Evolutionary conservation across 345 rosid species (phyloP), one percentile per base, ranked within the genome.

Genomic region (Adansonia digitata): DNA sequence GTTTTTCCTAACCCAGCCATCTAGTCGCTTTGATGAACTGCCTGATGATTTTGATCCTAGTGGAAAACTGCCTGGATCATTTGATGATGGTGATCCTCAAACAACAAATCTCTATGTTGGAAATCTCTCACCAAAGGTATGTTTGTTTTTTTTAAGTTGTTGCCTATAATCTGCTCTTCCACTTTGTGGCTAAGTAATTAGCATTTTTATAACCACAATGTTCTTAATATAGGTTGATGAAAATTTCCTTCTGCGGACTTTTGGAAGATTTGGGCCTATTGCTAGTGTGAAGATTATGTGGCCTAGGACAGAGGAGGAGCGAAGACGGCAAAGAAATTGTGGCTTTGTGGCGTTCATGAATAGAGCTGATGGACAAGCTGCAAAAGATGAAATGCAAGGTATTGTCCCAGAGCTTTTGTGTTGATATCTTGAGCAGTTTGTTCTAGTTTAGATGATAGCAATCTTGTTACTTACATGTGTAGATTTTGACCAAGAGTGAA

Each of bases 301-400:
- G 99, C 99, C 99, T 61, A 85, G 99, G 85, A 93, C 99, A 65
- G 99, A 95, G 56, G 99, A 95, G 81, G 99, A 95, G 85, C 79
- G 86, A 69, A 90, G 90, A 76, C 88, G 99, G 66, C 96, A 93
- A 84, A 87, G 99, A 84, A 91, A 95, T 82, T 93, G 98, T 78
- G 99, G 98, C 45, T 93, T 95, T 80, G 99, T 93, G 67, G 93
- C 99, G 65, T 95, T 95, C 81, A 95, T 95, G 99, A 88, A 91
- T 69, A 87, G 99, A 85, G 89, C 87, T 76, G 98, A 95, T 83
- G 99, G 96, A 72, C 99, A 95, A 82, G 99, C 99, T 77, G 99
- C 99, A 63, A 93, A 93, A 85, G 99, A 95, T 68, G 99, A 95
- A 87, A 93, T 95, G 99, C 99, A 95, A 90, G 99, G 99, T 95